Evolutionary conservation across 345 rosid genomes (phyloP), one percentile per base, ranked within the genome.

Genomic region (Rhodamnia argentea): DNA sequence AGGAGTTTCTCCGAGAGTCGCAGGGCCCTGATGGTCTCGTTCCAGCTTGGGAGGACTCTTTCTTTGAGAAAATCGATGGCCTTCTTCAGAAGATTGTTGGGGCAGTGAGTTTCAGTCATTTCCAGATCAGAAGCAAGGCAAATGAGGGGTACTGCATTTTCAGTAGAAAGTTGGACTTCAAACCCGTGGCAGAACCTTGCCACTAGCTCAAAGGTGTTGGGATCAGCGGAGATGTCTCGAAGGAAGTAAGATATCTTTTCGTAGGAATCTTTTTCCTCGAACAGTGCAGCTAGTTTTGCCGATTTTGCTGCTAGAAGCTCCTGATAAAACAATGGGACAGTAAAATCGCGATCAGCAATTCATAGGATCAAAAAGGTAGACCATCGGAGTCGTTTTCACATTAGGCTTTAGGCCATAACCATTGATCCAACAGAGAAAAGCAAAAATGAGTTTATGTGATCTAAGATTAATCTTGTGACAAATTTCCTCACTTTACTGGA

Each of bases 1-100:
- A 93, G 89, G 84, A 85, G 55, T 70, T 86, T 88, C 13, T 88
- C 92, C 0, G 90, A 87, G 0, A 88, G 88, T 47, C 91, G 90
- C 40, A 93, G 88, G 81, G 94, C 98, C 86, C 87, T 96, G 54
- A 97, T 89, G 22, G 94, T 93, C 87, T 95, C 94, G 26, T 94
- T 94, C 99, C 99, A 97, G 93, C 90, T 89, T 0, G 94, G 92
- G 23, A 97, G 91, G 85, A 94, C 93, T 87, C 78, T 89, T 29
- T 87, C 88, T 53, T 90, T 90, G 12, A 96, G 91, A 90, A 93
- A 96, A 84, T 74, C 62, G 32, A 88, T 82, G 59, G 93, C 91
- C 89, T 86, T 90, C 44, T 74, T 89, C 27, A 95, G 54, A 82
- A 97, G 91, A 89, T 97, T 97, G 89, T 90, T 83, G 13, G 84